A percentile compares a stretch with the other conserved stretches of the same genome.
Evolutionary conservation across 1,284 basidiomycete genomes (phyloP).

Genomic region (Trichosporon asahii): DNA sequence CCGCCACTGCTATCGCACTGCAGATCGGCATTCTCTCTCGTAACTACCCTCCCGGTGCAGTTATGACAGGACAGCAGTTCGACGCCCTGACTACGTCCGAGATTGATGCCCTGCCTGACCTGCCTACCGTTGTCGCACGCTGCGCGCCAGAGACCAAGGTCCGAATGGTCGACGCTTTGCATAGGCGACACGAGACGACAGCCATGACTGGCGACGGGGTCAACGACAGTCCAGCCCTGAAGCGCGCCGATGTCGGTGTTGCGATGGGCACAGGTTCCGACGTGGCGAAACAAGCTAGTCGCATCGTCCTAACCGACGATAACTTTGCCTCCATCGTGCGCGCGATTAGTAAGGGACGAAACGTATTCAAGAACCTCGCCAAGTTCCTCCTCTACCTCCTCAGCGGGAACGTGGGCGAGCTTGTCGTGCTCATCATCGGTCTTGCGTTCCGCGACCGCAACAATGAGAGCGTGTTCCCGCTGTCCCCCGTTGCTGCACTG

Average conservation of each 20-base stretch:
- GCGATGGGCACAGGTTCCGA: conserved; percentile 70
- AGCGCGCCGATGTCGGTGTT: conserved; percentile 62
- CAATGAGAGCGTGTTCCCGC: conserved; percentile 62
- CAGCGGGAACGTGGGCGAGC: conserved; percentile 62
- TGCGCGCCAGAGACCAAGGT: conserved; percentile 59
- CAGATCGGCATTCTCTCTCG: conserved; percentile 58
- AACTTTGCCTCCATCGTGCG: conserved; percentile 68
- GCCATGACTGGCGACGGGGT: conserved; percentile 58
- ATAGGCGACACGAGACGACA: conserved; percentile 53
- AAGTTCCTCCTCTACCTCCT: conserved; percentile 57
- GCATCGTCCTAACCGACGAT: conserved; percentile 66
- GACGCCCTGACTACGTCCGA: conserved; percentile 62
- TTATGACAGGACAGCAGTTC: conserved; percentile 62
- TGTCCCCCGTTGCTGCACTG: conserved; percentile 64
- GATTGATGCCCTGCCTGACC: conserved; percentile 58
- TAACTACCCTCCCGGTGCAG: conserved; percentile 43
- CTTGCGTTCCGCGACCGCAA: conserved; percentile 63
- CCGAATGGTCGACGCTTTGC: conserved; percentile 60
- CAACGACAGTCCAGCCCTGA: conserved; percentile 60
- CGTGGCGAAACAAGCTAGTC: conserved; percentile 61
- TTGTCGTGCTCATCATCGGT: conserved; percentile 61
- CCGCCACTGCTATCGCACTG: conserved; percentile 55
- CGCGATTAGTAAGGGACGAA: conserved; percentile 64
- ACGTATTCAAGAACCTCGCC: conserved; percentile 54
- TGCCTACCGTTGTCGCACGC: conserved; percentile 61